Evolutionary conservation across 2,329 filamentous ascomycete genomes (phyloP).

Genomic region (Aspergillus sp.): DNA sequence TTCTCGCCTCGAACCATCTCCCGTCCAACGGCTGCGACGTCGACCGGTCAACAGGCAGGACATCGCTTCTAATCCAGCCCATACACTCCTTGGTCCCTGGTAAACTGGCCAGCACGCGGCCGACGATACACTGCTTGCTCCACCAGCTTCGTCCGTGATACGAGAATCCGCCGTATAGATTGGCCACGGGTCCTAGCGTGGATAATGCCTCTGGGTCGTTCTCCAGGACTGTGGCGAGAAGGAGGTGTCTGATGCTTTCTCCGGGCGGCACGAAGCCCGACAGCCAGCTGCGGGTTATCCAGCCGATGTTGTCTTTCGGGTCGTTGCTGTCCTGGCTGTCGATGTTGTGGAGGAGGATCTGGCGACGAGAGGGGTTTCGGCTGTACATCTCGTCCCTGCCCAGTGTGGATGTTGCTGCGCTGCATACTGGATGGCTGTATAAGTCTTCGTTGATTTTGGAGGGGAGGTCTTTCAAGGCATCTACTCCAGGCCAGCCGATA

Average conservation of each 20-base stretch:
- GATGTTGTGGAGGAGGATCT: conserved; percentile 20
- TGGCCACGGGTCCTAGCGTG: conserved; percentile 44
- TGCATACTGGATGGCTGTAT: conserved; percentile 9
- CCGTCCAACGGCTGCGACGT: conserved; percentile 25
- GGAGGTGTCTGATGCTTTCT: conserved; percentile 46
- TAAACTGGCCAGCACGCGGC: conserved; percentile 45
- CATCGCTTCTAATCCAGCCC: conserved; percentile 47
- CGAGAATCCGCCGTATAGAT: conserved; percentile 50
- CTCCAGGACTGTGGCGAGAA: conserved; percentile 52
- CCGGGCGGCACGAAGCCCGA: conserved; percentile 51
- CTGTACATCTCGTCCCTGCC: conserved; percentile 25
- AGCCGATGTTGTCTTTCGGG: conserved; percentile 40
- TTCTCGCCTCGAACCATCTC: conserved; percentile 46
- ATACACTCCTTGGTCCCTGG: conserved; percentile 45
- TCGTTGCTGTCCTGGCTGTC: conserved; percentile 7
- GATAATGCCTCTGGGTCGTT: conserved; percentile 46
- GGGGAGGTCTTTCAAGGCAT: conserved; percentile 31
- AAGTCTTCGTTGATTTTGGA: conserved; percentile 26
- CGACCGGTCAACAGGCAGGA: conserved; percentile 31
- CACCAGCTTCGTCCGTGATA: conserved; percentile 48
- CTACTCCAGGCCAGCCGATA: conserved; percentile 44
- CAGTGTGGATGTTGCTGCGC: conserved; percentile 1
- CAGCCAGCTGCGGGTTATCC: conserved; percentile 51
- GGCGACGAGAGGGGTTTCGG: conserved; percentile 20
- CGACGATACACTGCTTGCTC: conserved; percentile 52